Percentiles rank a stretch among this genome's conserved stretches.
Conservation (phyloP, 306 rosid species). For the Citrullus colocynthis region DNA sequence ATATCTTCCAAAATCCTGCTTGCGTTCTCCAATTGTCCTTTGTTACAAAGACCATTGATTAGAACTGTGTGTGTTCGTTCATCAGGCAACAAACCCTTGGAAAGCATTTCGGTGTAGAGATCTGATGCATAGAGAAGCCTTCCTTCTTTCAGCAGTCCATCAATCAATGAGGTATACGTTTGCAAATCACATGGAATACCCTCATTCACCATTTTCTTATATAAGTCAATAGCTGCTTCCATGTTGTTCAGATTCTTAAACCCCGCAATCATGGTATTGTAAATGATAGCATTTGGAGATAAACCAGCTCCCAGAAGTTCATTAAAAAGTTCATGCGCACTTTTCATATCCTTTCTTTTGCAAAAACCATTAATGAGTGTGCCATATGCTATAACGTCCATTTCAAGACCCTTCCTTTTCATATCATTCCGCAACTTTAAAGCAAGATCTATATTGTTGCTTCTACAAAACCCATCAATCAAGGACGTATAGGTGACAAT, state of each 20-base stretch:
- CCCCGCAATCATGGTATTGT: slow-evolving; percentile 58
- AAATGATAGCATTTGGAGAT: slow-evolving; percentile 49
- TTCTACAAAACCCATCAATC: slow-evolving; percentile 50
- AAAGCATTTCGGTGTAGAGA: slow-evolving; percentile 70
- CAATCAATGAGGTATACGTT: slow-evolving; percentile 51
- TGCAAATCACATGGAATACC: slow-evolving; percentile 47
- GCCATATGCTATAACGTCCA: slow-evolving; percentile 48
- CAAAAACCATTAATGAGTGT: slow-evolving; percentile 51
- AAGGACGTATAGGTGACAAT: slow-evolving; percentile 54
- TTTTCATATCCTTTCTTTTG: slow-evolving; percentile 58
- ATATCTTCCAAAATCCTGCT: slow-evolving; percentile 46
- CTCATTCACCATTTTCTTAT: slow-evolving; percentile 45
- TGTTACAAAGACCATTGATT: slow-evolving; percentile 47
- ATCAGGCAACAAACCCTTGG: slow-evolving; percentile 54
- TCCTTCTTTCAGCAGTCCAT: slow-evolving; percentile 45
- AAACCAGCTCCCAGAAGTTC: slow-evolving; percentile 57
- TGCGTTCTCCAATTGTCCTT: slow-evolving; percentile 51
- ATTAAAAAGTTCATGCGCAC: slow-evolving; percentile 36
- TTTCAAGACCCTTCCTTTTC: slow-evolving; percentile 39
- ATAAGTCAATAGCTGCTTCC: slow-evolving; percentile 44
- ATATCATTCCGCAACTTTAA: slow-evolving; percentile 43
- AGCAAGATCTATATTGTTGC: slow-evolving; percentile 47
- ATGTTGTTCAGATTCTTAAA: slow-evolving; percentile 45
- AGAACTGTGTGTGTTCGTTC: slow-evolving; percentile 29
- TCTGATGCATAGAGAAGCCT: slow-evolving; percentile 37